phyloP scores from a whole-genome alignment of 257 asterid species.

The Hygrophila difformis region DNA sequence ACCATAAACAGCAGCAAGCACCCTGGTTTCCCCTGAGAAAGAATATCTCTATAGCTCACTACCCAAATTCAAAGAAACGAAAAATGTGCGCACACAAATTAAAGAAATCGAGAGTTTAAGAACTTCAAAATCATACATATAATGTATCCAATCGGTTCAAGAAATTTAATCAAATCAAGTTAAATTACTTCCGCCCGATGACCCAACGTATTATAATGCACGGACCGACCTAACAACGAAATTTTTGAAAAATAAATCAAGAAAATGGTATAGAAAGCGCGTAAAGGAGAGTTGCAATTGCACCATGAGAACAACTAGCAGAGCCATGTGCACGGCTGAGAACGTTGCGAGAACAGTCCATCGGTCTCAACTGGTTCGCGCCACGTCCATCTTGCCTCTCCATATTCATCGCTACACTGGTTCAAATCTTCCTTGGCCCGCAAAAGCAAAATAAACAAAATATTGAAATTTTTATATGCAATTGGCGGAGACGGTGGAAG shows the following conservation, averaged over 20 bases:
- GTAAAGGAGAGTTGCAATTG: not conserved
- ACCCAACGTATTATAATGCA: too few species aligned
- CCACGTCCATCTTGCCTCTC: constrained; percentile 75
- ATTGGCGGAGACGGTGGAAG: not conserved
- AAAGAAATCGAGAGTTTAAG: not conserved
- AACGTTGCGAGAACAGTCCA: constrained; percentile 57
- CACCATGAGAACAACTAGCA: constrained; percentile 67
- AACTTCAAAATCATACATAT: not conserved
- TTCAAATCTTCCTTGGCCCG: not conserved
- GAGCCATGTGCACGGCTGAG: constrained; percentile 96
- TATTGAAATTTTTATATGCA: not conserved
- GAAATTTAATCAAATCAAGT: too few species aligned
- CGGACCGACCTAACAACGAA: not conserved
- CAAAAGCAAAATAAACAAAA: not conserved
- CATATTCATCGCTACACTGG: constrained; percentile 29
- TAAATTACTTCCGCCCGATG: too few species aligned
- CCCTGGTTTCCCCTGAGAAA: constrained; percentile 81
- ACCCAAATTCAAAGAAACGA: not conserved
- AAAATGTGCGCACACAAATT: not conserved
- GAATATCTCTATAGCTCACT: not conserved
- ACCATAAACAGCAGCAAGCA: constrained; percentile 91
- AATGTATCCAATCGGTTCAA: not conserved
- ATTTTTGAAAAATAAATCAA: not conserved
- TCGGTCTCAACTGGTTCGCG: constrained; percentile 68
- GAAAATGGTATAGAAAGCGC: not conserved